Base-by-base conservation (phyloP, 768 basidiomycete genomes). In the Tricholoma sp. region DNA sequence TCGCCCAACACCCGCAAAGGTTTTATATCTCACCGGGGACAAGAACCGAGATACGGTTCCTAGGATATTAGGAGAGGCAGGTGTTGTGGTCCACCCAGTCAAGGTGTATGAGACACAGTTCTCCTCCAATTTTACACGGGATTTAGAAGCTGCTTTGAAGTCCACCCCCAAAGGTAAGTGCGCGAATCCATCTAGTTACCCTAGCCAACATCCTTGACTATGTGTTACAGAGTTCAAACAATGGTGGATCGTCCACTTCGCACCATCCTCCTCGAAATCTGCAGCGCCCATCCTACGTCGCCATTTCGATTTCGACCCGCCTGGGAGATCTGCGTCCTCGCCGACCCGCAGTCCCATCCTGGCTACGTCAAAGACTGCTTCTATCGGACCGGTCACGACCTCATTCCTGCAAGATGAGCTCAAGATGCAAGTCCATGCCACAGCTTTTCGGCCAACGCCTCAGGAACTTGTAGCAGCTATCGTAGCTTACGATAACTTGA, bases 11-110 rank as follows among this genome's bases (percentile, higher is more conserved):
- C 62, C 57, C 5, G 61, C 57, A 15, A 75, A 65, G 31, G 65
- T 94, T 49, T 67, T 94, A 6, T 93, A 91, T 66, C 77, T 96
- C 8, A 90, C 85, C 10, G 92, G 92, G 18, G 93, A 94, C 77
- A 95, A 94, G 75, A 92, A 90, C 57, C 76, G 82, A 15, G 89
- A 91, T 59, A 85, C 81, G 0, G 68, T 94, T 1, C 71, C 81
- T 0, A 71, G 59, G 13, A 75, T 85, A 8, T 71, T 94, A 36
- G 55, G 59, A 0, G 73, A 72, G 0, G 78, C 72, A 0, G 74
- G 74, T 1, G 65, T 89, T 1, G 61, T 61, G 33, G 65, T 89
- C 31, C 72, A 76, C 4, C 57, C 74, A 11, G 61, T 91, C 10
- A 80, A 87, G 65, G 89, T 90, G 8, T 94, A 94, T 63, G 77